Conservation (phyloP, 2,329 filamentous ascomycete genomes). For the Aspergillus hiratsukae region DNA sequence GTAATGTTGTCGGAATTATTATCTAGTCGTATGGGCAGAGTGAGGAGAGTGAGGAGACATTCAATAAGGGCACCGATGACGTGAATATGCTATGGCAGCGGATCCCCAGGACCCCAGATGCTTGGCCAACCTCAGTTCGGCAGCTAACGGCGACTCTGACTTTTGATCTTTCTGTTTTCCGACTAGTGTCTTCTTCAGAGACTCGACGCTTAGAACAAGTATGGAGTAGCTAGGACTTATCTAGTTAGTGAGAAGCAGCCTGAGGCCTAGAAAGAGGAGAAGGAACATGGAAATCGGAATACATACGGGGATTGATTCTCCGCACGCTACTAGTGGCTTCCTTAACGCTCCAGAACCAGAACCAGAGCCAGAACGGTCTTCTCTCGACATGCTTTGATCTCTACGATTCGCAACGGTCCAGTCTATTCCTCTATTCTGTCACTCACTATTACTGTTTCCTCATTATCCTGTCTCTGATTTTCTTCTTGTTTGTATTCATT, state of each 20-base stretch:
- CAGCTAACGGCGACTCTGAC: not conserved
- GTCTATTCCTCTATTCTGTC: too few relatives aligned
- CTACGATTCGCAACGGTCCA: not conserved
- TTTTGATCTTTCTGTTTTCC: not conserved
- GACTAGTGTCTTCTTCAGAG: not conserved
- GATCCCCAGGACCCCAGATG: constrained; percentile 2
- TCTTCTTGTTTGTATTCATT: not conserved
- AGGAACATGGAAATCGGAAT: too few relatives aligned
- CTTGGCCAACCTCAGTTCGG: constrained; percentile 6
- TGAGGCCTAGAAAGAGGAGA: not conserved
- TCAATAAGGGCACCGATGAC: constrained; percentile 6
- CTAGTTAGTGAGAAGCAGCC: not conserved
- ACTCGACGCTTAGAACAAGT: too few relatives aligned
- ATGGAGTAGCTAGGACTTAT: not conserved
- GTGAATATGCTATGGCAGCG: constrained; percentile 7
- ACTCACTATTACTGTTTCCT: not conserved
- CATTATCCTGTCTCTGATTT: not conserved
- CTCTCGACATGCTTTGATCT: too few relatives aligned
- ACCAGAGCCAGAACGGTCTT: not conserved
- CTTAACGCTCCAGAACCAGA: too few relatives aligned
- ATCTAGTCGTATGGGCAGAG: not conserved
- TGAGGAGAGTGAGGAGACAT: not conserved
- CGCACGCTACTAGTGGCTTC: not conserved
- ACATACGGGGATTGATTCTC: not conserved
- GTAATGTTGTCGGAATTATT: not conserved